phyloP scores from a whole-genome alignment of 2,329 filamentous ascomycete genomes.

The Ceratocystis cacaofunesta region DNA sequence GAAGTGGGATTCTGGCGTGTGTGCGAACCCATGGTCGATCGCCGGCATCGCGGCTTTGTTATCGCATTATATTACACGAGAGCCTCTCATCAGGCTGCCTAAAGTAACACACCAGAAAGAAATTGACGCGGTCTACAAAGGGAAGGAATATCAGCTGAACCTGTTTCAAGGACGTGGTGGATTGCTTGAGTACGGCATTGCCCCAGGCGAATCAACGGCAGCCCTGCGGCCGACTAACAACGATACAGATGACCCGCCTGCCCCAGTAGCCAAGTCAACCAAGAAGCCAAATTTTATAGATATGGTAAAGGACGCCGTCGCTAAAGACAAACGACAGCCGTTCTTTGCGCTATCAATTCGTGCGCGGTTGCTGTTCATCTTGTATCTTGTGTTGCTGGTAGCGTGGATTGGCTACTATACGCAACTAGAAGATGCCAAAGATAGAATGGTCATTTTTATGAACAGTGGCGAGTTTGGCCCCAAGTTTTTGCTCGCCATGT shows the following conservation, averaged over 20 bases:
- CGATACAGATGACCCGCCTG: neutral
- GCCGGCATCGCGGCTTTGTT: conserved; percentile 9
- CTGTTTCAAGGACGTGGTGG: conserved; percentile 9
- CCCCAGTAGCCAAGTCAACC: neutral
- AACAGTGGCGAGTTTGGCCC: conserved; percentile 12
- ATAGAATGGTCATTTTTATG: conserved; percentile 11
- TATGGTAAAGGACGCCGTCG: neutral
- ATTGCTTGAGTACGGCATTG: conserved; percentile 12
- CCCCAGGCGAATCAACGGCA: conserved; percentile 8
- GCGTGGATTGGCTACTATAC: conserved; percentile 11
- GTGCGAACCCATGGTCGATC: conserved; percentile 14
- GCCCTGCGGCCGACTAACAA: conserved; percentile 8
- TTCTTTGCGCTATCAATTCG: conserved; percentile 6
- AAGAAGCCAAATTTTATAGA: neutral
- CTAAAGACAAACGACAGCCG: conserved; percentile 7
- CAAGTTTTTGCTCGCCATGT: conserved; percentile 12
- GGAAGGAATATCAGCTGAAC: conserved; percentile 6
- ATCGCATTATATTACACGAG: neutral
- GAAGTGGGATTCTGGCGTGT: conserved; percentile 14
- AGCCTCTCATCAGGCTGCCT: conserved; percentile 7
- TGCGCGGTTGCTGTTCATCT: neutral
- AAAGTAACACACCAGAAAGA: neutral
- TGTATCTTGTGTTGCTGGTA: conserved; percentile 7
- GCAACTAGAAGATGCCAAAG: neutral
- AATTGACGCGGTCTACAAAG: conserved; percentile 7